Conservation (phyloP, 805 yeast genomes). For the Crinitomyces ghanaensis region DNA sequence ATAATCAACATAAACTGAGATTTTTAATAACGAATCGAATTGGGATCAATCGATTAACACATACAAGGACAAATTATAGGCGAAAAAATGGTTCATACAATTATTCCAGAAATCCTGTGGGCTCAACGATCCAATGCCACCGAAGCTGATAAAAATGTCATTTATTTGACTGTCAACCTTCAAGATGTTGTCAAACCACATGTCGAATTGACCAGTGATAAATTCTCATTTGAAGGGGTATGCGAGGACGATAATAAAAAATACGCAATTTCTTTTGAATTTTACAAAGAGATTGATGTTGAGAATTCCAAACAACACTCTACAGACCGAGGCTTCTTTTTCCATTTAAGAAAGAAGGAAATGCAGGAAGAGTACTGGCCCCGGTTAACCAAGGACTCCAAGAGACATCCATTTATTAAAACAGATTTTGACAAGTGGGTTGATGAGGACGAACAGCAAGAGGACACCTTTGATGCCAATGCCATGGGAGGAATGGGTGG, state of each 20-base stretch:
- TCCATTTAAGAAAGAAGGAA: constrained; percentile 60
- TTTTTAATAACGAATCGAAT: too few relatives aligned
- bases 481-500: constrained; percentile 30
- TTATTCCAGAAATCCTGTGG: constrained; percentile 70
- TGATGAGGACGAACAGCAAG: constrained; percentile 94
- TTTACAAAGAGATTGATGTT: constrained; percentile 63
- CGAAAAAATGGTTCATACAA: too few relatives aligned
- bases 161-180: constrained; percentile 63
- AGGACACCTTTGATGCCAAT: constrained; percentile 35
- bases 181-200: constrained; percentile 56
- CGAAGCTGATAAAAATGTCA: constrained; percentile 60
- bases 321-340: constrained; percentile 52
- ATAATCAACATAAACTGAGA: too few relatives aligned
- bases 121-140: constrained; percentile 87
- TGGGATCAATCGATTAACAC: too few relatives aligned
- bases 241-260: constrained; percentile 32
- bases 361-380: constrained; percentile 84
- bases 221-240: constrained; percentile 43
- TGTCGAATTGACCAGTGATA: constrained; percentile 46
- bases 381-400: constrained; percentile 78
- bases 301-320: constrained; percentile 46
- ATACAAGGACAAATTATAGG: too few relatives aligned
- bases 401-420: constrained; percentile 66
- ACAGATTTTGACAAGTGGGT: constrained; percentile 98
- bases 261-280: constrained; percentile 61